Conservation (phyloP, 352 stramenopile genomes). For the Halophytophthora batemanensis region DNA sequence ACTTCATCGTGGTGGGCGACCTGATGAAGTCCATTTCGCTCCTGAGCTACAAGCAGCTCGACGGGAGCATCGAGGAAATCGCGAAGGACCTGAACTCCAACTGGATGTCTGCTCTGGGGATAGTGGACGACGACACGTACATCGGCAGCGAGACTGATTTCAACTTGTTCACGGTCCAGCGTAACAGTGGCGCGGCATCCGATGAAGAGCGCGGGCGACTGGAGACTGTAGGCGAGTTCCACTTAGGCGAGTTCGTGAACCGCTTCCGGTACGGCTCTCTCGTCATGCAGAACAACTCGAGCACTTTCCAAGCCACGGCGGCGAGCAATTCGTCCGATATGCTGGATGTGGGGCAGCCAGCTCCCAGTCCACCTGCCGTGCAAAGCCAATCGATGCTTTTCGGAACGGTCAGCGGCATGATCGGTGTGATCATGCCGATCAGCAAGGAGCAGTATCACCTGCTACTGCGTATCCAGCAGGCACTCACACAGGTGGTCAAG, state of each 20-base stretch:
- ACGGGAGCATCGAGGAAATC: slow-evolving; percentile 93
- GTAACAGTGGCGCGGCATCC: slow-evolving; percentile 90
- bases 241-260: slow-evolving; percentile 96
- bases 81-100: slow-evolving; percentile 96
- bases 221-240: slow-evolving; percentile 92
- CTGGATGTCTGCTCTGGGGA: slow-evolving; percentile 94
- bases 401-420: slow-evolving; percentile 95
- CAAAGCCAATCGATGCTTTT: slow-evolving; percentile 84
- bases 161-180: slow-evolving; percentile 94
- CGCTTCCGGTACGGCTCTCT: slow-evolving; percentile 94
- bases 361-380: slow-evolving; percentile 5
- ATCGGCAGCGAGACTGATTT: slow-evolving; percentile 94
- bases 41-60: slow-evolving; percentile 92
- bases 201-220: slow-evolving; percentile 93
- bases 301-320: slow-evolving; percentile 5
- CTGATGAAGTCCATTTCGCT: slow-evolving; percentile 97
- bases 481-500: slow-evolving; percentile 87
- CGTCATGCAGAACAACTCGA: slow-evolving; percentile 89
- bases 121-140: slow-evolving; percentile 94
- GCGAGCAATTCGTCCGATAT: slow-evolving; percentile 30
- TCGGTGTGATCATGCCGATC: slow-evolving; percentile 92
- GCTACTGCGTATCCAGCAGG: slow-evolving; percentile 86
- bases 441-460: slow-evolving; percentile 91
- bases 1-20: slow-evolving; percentile 96
- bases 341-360: slow-evolving; percentile 40